Conservation (phyloP, 179 eudicot species). For the Sideroxylon spinosum region DNA sequence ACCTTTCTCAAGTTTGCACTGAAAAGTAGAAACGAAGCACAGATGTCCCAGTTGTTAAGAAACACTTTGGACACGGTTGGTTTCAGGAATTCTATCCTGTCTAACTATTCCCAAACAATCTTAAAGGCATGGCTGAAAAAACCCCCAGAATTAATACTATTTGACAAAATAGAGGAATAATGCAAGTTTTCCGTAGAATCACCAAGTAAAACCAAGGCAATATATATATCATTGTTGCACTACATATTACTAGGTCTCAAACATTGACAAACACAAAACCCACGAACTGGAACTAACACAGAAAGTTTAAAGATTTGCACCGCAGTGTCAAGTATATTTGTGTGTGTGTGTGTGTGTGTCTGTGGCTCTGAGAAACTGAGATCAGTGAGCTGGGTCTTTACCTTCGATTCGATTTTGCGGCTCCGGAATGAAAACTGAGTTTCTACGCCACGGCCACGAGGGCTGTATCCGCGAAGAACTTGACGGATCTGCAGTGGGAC, state of each 20-base stretch:
- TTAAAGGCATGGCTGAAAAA: not conserved
- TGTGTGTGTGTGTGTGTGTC: no score
- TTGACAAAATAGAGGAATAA: not conserved
- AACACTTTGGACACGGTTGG: no score
- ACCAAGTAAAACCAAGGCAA: not conserved
- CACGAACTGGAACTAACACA: not conserved
- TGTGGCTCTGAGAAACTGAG: not conserved
- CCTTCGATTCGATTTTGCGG: slow-evolving; percentile 4
- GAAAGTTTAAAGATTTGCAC: not conserved
- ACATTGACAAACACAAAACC: not conserved
- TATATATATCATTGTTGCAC: not conserved
- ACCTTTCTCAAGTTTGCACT: not conserved
- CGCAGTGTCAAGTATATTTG: not conserved
- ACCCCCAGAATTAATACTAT: not conserved
- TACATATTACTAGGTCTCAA: not conserved
- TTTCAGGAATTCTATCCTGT: not conserved
- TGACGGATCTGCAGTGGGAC: not conserved
- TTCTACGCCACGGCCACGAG: not conserved
- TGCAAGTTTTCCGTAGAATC: not conserved
- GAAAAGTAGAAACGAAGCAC: not conserved
- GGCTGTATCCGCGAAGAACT: not conserved
- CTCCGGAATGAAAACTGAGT: not conserved
- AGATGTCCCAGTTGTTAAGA: not conserved
- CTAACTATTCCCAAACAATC: not conserved
- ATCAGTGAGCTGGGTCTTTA: slow-evolving; percentile 6